Base-by-base conservation (phyloP, 345 rosid genomes). In the Brassica juncea region DNA sequence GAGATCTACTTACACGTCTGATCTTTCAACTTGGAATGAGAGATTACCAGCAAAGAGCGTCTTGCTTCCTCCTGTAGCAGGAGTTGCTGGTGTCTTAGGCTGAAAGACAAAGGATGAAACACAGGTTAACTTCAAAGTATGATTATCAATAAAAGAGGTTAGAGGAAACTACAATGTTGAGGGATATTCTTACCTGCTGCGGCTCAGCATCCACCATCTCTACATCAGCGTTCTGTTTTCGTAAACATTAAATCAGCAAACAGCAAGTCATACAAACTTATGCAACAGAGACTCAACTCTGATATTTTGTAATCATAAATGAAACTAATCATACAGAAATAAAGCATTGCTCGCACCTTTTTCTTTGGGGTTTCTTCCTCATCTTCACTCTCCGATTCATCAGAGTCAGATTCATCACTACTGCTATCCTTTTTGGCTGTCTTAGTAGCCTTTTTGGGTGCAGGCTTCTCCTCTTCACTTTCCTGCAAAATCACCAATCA, bases 1-100 rank as follows among this genome's bases (percentile, higher is more conserved):
- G 0, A 2, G 9, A 2, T 5, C 3, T n/a, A 67, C 91, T 66
- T 91, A 95, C 99, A 95, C 81, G 77, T 91, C 94, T 39, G 80
- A 30, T 77, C 54, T 76, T 68, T 88, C 97, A 52, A 91, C 76
- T 39, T 83, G 63, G 77, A 25, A 93, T 3, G 98, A 65, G 12
- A 95, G 81, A 82, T 95, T 95, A 54, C 87, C 98, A 31, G 79
- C 89, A 62, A 90, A 95, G 14, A 93, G 74, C 0, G 94, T 88
- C 88, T 85, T 93, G 58, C 88, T 72, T 44, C 88, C 98, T 0
- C 84, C 76, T 3, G 82, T 66, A 59, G 60, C 71, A 42, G 92
- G 90, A 32, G 98, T 80, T 9, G 66, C 55, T 5, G 95, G 97
- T 0, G 95, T 89, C 72, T 89, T 84, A 4, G 87, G 88, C 98